Conservation (phyloP, 306 rosid species). For the Ammopiptanthus mongolicus region DNA sequence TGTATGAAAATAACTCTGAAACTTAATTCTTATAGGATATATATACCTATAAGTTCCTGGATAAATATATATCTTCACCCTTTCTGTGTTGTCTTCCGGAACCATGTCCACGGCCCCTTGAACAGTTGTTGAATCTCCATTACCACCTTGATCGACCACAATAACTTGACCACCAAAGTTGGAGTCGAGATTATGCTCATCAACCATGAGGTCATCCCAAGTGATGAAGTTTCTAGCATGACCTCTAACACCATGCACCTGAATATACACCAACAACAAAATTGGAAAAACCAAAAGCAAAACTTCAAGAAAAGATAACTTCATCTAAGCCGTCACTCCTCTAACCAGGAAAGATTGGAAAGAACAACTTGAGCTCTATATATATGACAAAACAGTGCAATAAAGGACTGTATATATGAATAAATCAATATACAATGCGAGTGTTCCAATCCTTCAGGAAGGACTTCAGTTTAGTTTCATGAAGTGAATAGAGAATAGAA, state of each 20-base stretch:
- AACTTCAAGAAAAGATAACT: background rate
- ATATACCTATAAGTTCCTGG: constrained; percentile 66
- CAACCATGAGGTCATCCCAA: constrained; percentile 62
- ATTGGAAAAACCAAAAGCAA: background rate
- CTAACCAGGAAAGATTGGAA: background rate
- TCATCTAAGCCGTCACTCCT: constrained; percentile 3
- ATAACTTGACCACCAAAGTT: constrained; percentile 21
- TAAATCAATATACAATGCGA: background rate
- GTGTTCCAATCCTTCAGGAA: background rate
- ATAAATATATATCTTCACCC: constrained; percentile 55
- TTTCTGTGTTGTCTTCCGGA: constrained; percentile 35
- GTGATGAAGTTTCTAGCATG: constrained; percentile 29
- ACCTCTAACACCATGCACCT: background rate
- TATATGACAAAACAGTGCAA: background rate
- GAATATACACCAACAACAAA: constrained; percentile 12
- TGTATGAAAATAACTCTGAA: background rate
- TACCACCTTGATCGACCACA: constrained; percentile 52
- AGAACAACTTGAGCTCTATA: background rate
- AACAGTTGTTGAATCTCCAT: constrained; percentile 61
- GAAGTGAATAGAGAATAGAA: background rate
- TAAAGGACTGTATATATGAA: background rate
- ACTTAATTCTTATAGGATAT: background rate
- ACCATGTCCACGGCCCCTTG: constrained; percentile 73
- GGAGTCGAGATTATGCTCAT: background rate
- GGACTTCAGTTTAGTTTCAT: background rate